A percentile compares a stretch with the other conserved stretches of the same genome.
These are phyloP conservation scores for Zygosaccharomyces rouxii DNA, from an alignment of 805 yeast genomes.

Conservation along the genomic window DNA sequence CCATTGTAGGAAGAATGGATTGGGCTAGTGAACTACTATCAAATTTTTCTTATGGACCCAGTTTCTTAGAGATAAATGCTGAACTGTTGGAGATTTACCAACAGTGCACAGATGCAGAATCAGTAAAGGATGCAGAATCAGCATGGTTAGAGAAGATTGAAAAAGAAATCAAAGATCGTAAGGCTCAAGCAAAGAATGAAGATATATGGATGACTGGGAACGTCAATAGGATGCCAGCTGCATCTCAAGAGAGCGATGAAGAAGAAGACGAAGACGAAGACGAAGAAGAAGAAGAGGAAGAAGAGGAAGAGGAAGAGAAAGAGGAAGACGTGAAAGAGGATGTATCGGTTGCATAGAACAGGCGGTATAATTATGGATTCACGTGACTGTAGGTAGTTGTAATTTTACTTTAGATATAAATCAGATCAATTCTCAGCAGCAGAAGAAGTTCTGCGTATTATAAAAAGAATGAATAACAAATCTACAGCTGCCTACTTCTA, in stretches of 20 bases:
- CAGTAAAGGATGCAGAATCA: constrained; percentile 67
- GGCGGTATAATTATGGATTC: background rate
- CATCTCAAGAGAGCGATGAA: constrained; percentile 18
- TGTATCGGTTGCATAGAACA: background rate
- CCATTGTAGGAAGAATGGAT: constrained; percentile 84
- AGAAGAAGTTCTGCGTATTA: too few species aligned
- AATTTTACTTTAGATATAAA: background rate
- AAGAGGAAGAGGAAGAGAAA: constrained; percentile 12
- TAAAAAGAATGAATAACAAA: too few species aligned
- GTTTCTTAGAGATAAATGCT: constrained; percentile 74
- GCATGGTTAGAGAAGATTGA: constrained; percentile 69
- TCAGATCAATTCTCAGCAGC: background rate
- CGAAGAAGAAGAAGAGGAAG: constrained; percentile 28
- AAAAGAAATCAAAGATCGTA: constrained; percentile 58
- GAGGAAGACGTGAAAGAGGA: background rate
- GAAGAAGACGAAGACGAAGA: constrained; percentile 21
- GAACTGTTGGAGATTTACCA: constrained; percentile 74
- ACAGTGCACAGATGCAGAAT: constrained; percentile 73
- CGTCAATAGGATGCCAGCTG: constrained; percentile 48
- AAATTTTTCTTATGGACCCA: constrained; percentile 91
- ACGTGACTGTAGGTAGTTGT: background rate
- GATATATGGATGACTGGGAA: constrained; percentile 81
- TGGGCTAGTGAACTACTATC: constrained; percentile 78
- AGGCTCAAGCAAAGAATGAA: constrained; percentile 45
- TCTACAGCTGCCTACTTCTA: too few species aligned